Evolutionary conservation across 345 rosid genomes (phyloP), one percentile per base, ranked within the genome.

Genomic region (Aquilaria sinensis): DNA sequence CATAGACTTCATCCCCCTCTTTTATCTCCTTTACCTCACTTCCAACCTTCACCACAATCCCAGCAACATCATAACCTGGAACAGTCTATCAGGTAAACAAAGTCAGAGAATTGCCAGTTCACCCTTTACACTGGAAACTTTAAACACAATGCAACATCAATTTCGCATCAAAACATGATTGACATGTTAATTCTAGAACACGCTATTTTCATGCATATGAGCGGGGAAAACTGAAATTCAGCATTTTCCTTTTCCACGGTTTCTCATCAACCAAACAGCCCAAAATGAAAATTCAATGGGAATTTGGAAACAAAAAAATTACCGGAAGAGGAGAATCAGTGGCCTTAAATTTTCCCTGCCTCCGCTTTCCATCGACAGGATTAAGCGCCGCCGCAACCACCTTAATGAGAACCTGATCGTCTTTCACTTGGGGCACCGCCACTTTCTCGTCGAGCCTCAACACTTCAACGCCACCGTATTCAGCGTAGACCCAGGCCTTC

Each of bases 11-110:
- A 62, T 93, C 94, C 11, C 96, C 96, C 69, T 68, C 92, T 72
- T 87, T 93, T 12, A 89, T 75, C 31, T 74, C 88, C 69, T 84
- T 85, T 51, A 93, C 98, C 64, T 75, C 70, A 71, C 79, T 79
- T 8, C 97, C 96, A 10, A 83, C 81, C 51, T 87, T 88, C 29
- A 88, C 92, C 72, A 93, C 97, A 58, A 90, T 80, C 31, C 98
- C 98, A 11, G 96, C 83, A 23, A 93, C 97, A 63, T 93, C 96
- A 52, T 93, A 93, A 52, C 98, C 97, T 63, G 96, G 98, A 69
- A 93, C 94, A 59, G 97, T 93, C 97, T 93, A 65, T 51, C 57
- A 67, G 48, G 58, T 23, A 60, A 69, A 54, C 60, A 23, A 65
- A 55, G 11, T 70, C 50, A 51, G 23, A 65, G 60, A 47, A 37